Conservation (phyloP, 768 basidiomycete species). For the Erythrobasidium yunnanense region DNA sequence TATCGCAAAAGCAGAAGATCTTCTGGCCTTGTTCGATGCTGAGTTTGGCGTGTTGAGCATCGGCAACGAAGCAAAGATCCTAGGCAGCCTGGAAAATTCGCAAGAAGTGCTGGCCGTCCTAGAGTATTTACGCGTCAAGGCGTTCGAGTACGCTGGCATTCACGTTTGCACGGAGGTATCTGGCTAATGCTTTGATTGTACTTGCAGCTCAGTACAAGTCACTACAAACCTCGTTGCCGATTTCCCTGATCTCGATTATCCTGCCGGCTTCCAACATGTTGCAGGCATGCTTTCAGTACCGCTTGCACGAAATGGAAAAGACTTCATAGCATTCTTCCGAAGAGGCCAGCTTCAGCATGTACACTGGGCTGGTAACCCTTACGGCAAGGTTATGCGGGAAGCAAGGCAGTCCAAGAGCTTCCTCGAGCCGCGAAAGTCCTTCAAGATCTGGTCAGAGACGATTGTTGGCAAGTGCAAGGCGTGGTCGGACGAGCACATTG, state of each 20-base stretch:
- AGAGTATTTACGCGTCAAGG: constrained; percentile 65
- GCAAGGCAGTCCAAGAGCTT: constrained; percentile 36
- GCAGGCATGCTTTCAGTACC: constrained; percentile 68
- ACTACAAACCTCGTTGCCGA: constrained; percentile 59
- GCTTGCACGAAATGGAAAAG: constrained; percentile 58
- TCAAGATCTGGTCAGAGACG: constrained; percentile 66
- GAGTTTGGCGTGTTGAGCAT: constrained; percentile 53
- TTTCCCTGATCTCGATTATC: constrained; percentile 59
- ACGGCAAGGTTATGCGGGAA: constrained; percentile 44
- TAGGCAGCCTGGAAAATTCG: constrained; percentile 59
- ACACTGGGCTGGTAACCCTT: constrained; percentile 68
- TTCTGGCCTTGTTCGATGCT: constrained; percentile 65
- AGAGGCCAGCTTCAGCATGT: constrained; percentile 60
- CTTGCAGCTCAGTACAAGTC: constrained; percentile 54
- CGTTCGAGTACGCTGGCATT: constrained; percentile 52
- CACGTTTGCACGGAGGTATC: constrained; percentile 49
- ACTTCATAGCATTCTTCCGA: constrained; percentile 72
- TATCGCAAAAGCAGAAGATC: constrained; percentile 67
- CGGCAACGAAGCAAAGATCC: constrained; percentile 58
- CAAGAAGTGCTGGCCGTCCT: constrained; percentile 69
- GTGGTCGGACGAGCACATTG: constrained; percentile 74
- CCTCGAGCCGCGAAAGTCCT: constrained; percentile 67
- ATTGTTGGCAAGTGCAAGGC: constrained; percentile 56
- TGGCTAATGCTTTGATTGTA: neutral
- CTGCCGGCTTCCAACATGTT: constrained; percentile 53